A percentile compares a stretch with the other conserved stretches of the same genome.
Conservation (phyloP, 225 moss, liverwort and hornwort species). For the Physcomitrellopsis africana region DNA sequence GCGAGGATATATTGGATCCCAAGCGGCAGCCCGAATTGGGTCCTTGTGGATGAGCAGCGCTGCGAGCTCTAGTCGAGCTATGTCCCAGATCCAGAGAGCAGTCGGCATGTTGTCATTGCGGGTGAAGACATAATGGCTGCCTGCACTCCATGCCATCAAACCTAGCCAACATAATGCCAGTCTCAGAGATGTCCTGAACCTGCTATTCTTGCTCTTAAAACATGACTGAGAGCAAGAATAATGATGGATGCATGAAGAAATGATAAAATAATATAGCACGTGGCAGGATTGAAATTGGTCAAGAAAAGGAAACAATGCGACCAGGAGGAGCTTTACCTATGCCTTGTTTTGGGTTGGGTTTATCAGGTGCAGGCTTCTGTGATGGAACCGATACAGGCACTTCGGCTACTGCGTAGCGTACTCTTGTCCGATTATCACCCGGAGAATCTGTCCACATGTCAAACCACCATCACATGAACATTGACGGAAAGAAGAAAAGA, state of each 20-base stretch:
- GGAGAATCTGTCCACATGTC: conserved; percentile 33
- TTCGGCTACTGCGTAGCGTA: conserved; percentile 72
- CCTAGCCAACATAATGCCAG: conserved; percentile 40
- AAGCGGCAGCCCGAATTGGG: conserved; percentile 68
- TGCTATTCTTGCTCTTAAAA: no score
- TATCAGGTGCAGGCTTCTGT: conserved; percentile 71
- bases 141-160: conserved; percentile 77
- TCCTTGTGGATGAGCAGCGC: conserved; percentile 78
- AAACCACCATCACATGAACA: neutral
- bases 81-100: conserved; percentile 88
- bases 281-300: neutral
- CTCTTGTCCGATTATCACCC: conserved; percentile 52
- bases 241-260: no score
- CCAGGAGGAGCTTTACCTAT: conserved; percentile 45
- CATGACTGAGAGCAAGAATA: no score
- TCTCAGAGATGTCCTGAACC: no score
- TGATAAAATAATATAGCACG: neutral
- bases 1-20: conserved; percentile 76
- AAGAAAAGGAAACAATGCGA: neutral
- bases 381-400: conserved; percentile 65
- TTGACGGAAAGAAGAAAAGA: neutral
- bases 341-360: conserved; percentile 84
- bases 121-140: conserved; percentile 69
- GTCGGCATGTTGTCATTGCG: conserved; percentile 88
- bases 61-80: conserved; percentile 73